Base-by-base conservation (phyloP, 1,284 basidiomycete species). In the Ceraceosorus bombacis region DNA sequence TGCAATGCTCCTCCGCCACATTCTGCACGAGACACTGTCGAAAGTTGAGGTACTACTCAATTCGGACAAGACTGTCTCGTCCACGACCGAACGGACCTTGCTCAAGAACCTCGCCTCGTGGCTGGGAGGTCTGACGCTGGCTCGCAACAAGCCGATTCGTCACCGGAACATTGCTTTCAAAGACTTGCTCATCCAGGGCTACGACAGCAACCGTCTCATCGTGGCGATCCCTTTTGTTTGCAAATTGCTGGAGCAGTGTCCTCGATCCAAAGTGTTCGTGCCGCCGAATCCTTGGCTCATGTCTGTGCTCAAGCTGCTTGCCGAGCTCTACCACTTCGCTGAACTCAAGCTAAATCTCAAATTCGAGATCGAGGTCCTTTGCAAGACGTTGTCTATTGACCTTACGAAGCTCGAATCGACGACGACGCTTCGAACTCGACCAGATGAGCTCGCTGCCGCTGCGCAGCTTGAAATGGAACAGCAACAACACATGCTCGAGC, bases 211-310 rank as follows among this genome's bases (percentile, higher is more conserved):
- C 61, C 86, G 93, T 53, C 83, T 97, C 51, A 86, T 94, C 53
- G 89, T 97, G 12, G 92, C 93, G 7, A 96, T 99, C 65, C 93
- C 95, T 0, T 99, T 98, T 78, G 90, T 98, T 39, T 97, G 93
- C 85, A 97, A 96, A 79, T 88, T 94, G 5, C 83, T 99, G 58
- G 90, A 93, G 76, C 89, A 90, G 55, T 93, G 90, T 70, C 83
- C 86, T 58, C 86, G 87, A 74, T 96, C 92, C 50, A 86, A 83
- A 64, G 89, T 98, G 43, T 99, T 98, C 84, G 86, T 84, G 72
- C 88, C 90, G 13, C 95, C 95, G 37, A 99, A 98, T 78, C 95
- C 95, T 1, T 99, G 95, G 95, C 80, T 99, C 59, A 92, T 95
- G 87, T 93, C 89, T 0, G 88, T 98, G 63, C 82, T 98, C 68